Percentiles rank a stretch among this genome's conserved stretches.
These are phyloP conservation scores for Fusarium brevicatenulatum DNA, from an alignment of 2,329 filamentous ascomycete genomes.

Conservation along the genomic window DNA sequence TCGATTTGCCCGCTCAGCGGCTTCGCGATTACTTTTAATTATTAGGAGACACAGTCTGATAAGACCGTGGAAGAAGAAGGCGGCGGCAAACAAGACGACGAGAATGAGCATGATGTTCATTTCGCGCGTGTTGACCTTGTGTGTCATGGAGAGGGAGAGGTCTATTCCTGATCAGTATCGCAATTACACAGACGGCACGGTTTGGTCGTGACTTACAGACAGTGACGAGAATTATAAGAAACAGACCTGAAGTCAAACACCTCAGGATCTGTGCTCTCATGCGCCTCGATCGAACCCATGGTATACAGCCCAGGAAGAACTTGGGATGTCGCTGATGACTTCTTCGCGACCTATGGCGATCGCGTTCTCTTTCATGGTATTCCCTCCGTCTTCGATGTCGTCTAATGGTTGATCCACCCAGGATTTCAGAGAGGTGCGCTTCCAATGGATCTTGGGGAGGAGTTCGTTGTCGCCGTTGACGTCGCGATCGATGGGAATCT, in stretches of 20 bases:
- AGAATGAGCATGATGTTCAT: constrained; percentile 85
- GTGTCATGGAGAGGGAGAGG: constrained; percentile 75
- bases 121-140: constrained; percentile 71
- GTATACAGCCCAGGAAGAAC: constrained; percentile 64
- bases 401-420: constrained; percentile 11
- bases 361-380: constrained; percentile 8
- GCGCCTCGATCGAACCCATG: constrained; percentile 63
- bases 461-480: constrained; percentile 5
- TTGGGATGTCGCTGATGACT: constrained; percentile 45
- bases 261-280: constrained; percentile 66
- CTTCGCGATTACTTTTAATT: constrained; percentile 56
- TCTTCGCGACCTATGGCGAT: constrained; percentile 20
- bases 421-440: constrained; percentile 29
- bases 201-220: constrained; percentile 67
- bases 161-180: constrained; percentile 59
- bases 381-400: constrained; percentile 3
- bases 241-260: constrained; percentile 72
- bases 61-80: constrained; percentile 84
- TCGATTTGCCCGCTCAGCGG: constrained; percentile 34
- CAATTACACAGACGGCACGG: not conserved
- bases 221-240: constrained; percentile 67
- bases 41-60: constrained; percentile 77
- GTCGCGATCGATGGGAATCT: constrained; percentile 14
- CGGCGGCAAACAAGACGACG: constrained; percentile 75
- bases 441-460: constrained; percentile 18